A percentile compares a stretch with the other conserved stretches of the same genome.
Conservation (phyloP, 2,329 filamentous ascomycete species). For the Nothophoma quercina region DNA sequence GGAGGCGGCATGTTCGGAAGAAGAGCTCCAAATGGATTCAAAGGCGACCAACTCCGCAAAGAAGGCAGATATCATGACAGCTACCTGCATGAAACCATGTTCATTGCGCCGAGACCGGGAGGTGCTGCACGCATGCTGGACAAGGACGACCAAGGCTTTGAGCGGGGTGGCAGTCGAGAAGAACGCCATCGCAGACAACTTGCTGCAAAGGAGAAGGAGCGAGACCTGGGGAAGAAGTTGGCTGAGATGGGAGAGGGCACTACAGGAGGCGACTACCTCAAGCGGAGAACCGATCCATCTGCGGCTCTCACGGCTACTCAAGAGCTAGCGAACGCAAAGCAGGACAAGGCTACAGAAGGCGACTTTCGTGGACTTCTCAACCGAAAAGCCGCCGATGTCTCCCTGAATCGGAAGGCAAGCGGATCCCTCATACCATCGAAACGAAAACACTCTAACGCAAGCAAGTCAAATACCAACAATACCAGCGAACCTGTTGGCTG, state of each 20-base stretch:
- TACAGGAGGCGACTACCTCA: constrained; percentile 76
- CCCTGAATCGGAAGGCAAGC: constrained; percentile 34
- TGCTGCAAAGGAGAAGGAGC: constrained; percentile 73
- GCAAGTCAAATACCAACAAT: constrained; percentile 39
- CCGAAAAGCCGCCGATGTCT: constrained; percentile 53
- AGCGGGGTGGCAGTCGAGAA: constrained; percentile 64
- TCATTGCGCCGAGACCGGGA: constrained; percentile 51
- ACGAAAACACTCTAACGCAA: constrained; percentile 49
- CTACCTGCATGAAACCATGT: constrained; percentile 61
- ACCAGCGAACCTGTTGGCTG: constrained; percentile 54
- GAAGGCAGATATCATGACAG: constrained; percentile 62
- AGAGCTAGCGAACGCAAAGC: constrained; percentile 23
- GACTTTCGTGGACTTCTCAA: constrained; percentile 55
- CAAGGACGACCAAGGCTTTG: constrained; percentile 58
- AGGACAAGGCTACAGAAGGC: constrained; percentile 24
- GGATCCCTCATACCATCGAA: constrained; percentile 48
- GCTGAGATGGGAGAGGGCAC: constrained; percentile 67
- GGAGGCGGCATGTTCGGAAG: constrained; percentile 46
- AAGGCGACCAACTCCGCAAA: constrained; percentile 37
- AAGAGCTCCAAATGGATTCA: constrained; percentile 30
- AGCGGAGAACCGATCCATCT: constrained; percentile 37
- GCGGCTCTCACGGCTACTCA: constrained; percentile 29
- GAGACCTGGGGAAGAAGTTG: constrained; percentile 74
- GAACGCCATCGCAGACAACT: constrained; percentile 72
- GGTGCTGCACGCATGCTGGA: constrained; percentile 71